phyloP scores from a whole-genome alignment of 768 basidiomycete genomes.

The Termitomyces sp. region DNA sequence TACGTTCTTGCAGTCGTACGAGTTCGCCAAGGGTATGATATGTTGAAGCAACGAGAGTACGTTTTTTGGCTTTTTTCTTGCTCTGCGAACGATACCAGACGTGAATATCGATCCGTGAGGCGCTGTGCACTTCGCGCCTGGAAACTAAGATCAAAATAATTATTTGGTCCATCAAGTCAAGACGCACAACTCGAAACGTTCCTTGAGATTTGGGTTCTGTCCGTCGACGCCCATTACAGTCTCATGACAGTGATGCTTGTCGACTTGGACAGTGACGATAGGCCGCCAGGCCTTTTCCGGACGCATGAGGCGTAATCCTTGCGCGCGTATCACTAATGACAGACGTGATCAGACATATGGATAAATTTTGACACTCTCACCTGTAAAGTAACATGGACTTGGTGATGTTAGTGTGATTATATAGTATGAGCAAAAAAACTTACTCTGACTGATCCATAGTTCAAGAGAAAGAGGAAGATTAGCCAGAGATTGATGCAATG shows the following conservation, averaged over 20 bases:
- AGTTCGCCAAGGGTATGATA: constrained; percentile 49
- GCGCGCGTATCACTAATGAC: constrained; percentile 31
- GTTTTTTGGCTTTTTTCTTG: constrained; percentile 59
- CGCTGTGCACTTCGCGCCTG: constrained; percentile 33
- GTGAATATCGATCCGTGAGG: constrained; percentile 44
- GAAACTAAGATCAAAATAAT: neutral
- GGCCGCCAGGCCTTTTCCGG: constrained; percentile 65
- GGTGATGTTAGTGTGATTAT: neutral
- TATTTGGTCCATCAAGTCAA: too few relatives aligned
- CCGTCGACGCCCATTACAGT: constrained; percentile 60
- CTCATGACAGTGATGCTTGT: constrained; percentile 48
- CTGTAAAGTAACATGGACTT: constrained; percentile 29
- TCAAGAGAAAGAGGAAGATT: neutral
- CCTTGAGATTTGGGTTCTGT: constrained; percentile 62
- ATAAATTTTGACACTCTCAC: constrained; percentile 9
- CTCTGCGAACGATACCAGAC: constrained; percentile 53
- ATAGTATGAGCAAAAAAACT: neutral
- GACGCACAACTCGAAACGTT: constrained; percentile 49
- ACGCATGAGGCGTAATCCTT: constrained; percentile 43
- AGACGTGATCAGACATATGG: neutral
- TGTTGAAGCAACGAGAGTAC: constrained; percentile 47
- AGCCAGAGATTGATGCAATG: neutral
- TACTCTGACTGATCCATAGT: neutral
- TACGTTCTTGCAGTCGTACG: constrained; percentile 37
- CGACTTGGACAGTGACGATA: constrained; percentile 52